Percentiles rank a stretch among this genome's conserved stretches.
Evolutionary conservation across 225 moss, liverwort and hornwort species (phyloP).

Genomic region (Bryum argenteum): DNA sequence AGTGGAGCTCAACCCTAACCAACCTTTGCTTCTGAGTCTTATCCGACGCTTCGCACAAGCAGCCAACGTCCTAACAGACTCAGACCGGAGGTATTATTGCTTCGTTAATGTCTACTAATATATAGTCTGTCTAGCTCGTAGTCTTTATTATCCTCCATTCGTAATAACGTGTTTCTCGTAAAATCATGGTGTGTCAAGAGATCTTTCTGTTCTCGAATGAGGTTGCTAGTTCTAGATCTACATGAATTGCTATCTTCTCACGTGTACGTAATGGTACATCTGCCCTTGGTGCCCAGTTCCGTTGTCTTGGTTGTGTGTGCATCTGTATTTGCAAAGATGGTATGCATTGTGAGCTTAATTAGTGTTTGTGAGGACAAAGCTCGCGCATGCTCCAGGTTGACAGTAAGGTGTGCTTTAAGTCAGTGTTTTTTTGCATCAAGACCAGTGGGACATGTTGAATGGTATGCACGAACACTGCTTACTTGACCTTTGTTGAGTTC

Average conservation of each 20-base stretch:
- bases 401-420: conserved; percentile 14
- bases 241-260: conserved; percentile 7
- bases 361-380: conserved; percentile 16
- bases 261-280: conserved; percentile 8
- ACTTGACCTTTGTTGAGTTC: conserved; percentile 23
- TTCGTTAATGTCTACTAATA: conserved; percentile 7
- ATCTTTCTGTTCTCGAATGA: conserved; percentile 13
- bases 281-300: neutral
- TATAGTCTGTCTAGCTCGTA: conserved; percentile 9
- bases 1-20: conserved; percentile 40
- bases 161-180: neutral
- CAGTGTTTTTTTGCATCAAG: conserved; percentile 3
- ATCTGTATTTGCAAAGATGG: conserved; percentile 14
- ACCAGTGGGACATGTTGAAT: conserved; percentile 18
- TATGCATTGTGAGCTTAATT: neutral
- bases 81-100: conserved; percentile 68
- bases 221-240: conserved; percentile 14
- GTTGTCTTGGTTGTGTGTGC: conserved; percentile 2
- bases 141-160: conserved; percentile 11
- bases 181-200: neutral
- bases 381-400: conserved; percentile 1
- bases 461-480: conserved; percentile 27
- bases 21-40: conserved; percentile 39
- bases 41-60: conserved; percentile 57
- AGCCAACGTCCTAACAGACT: conserved; percentile 57